Percentiles rank a stretch among this genome's conserved stretches.
Evolutionary conservation across 257 asterid species (phyloP).

Genomic region (Ballota nigra): DNA sequence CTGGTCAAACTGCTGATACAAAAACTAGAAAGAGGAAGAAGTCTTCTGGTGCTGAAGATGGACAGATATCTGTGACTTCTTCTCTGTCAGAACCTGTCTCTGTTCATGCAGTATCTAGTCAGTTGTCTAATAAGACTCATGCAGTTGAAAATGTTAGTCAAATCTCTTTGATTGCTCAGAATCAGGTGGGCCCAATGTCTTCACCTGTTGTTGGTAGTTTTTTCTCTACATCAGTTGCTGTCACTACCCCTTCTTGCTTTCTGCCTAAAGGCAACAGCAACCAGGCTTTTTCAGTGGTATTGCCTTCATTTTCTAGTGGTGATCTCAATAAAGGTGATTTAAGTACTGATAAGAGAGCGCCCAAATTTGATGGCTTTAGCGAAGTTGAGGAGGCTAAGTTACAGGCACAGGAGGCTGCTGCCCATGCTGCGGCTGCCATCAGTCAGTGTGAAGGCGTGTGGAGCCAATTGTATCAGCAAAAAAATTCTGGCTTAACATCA

Average conservation of each 20-base stretch:
- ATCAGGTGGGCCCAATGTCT: conserved; percentile 39
- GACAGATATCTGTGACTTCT: conserved; percentile 36
- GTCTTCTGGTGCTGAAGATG: conserved; percentile 51
- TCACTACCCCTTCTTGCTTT: conserved; percentile 47
- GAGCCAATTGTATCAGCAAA: conserved; percentile 68
- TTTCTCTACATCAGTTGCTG: conserved; percentile 67
- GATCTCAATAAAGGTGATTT: conserved; percentile 38
- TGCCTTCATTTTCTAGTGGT: conserved; percentile 44
- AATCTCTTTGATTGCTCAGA: conserved; percentile 41
- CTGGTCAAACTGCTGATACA: conserved; percentile 44
- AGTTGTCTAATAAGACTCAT: conserved; percentile 37
- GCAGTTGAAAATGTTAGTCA: conserved; percentile 43
- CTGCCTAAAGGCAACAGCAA: conserved; percentile 38
- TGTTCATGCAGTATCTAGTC: conserved; percentile 36
- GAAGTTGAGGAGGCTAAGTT: conserved; percentile 80
- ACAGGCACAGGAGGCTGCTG: conserved; percentile 85
- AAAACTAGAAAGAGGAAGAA: conserved; percentile 83
- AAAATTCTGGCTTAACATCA: conserved; percentile 49
- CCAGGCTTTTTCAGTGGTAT: conserved; percentile 34
- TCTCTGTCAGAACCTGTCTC: conserved; percentile 44
- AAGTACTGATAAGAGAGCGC: conserved; percentile 43
- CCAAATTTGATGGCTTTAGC: conserved; percentile 35
- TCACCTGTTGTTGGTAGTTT: conserved; percentile 40
- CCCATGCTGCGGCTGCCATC: conserved; percentile 73
- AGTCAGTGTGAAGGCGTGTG: conserved; percentile 78